These are phyloP conservation scores for Solanum stenotomum DNA, from an alignment of 257 asterid species.

Conservation along the genomic window DNA sequence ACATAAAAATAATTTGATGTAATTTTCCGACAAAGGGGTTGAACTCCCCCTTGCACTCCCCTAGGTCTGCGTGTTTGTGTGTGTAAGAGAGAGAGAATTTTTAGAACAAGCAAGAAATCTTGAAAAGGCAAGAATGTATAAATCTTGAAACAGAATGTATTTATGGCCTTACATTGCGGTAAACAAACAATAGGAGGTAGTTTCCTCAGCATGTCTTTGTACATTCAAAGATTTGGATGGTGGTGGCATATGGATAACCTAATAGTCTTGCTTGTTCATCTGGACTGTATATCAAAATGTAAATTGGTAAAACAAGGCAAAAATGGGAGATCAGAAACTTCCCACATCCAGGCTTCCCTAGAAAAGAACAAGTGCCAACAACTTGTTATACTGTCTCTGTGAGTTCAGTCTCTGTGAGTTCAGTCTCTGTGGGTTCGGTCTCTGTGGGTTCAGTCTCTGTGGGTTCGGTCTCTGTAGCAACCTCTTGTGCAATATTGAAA, in stretches of 20 bases:
- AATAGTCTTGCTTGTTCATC: not conserved
- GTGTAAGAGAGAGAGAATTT: not conserved
- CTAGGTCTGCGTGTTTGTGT: not conserved
- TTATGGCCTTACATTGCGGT: not conserved
- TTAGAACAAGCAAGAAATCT: not conserved
- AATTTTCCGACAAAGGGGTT: not conserved
- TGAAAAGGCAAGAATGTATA: not conserved
- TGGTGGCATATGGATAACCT: not conserved
- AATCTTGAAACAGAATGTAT: not conserved
- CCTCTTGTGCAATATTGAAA: constrained; percentile 22
- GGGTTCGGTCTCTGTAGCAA: not conserved
- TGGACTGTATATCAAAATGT: not conserved
- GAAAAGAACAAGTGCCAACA: not conserved
- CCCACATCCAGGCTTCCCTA: not conserved
- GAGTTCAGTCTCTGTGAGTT: not conserved
- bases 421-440: too few relatives aligned
- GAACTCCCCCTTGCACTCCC: not conserved
- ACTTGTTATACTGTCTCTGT: not conserved
- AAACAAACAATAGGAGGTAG: not conserved
- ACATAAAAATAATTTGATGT: not conserved
- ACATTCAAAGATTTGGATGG: not conserved
- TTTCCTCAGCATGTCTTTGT: not conserved
- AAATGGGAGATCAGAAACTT: not conserved
- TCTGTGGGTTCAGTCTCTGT: too few relatives aligned
- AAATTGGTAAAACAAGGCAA: not conserved